Base-by-base conservation (phyloP, 305 asterid species). In the Fraxinus ornus region DNA sequence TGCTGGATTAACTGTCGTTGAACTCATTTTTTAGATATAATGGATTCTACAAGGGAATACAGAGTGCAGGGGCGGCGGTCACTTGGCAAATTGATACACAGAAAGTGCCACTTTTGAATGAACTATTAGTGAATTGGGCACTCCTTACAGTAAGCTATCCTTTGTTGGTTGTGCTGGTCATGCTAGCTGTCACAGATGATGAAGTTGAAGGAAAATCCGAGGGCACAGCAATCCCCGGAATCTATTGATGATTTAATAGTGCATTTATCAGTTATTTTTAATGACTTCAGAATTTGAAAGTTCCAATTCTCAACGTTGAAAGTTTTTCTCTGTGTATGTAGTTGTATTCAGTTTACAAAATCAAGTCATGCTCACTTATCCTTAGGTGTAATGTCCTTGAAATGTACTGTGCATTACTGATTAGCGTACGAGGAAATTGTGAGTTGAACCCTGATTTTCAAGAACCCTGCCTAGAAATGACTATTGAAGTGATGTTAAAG, bases 31-130 rank as follows among this genome's bases (percentile, higher is more conserved):
- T 41, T 87, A 95, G 98, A 90, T 95, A 89, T 60, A 66, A 83
- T 17, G 99, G 99, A 28, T 93, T 95, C 86, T 95, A 91, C 88
- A 95, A 93, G 88, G 99, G 98, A 44, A 93, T 94, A 88, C 98
- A 94, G 89, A 95, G 99, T 77, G 98, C 98, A 6, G 99, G 99
- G 28, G 99, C 92, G 5, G 97, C 98, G 1, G 88, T 94, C 8
- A 95, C 99, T 12, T 95, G 99, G 99, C 98, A 95, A 86, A 87
- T 95, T 3, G 98, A 95, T 87, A 81, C 95, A 3, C 92, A 86
- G 5, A 86, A 90, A 0, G 94, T 93, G 77, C 86, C 95, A 0
- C 87, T 91, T 74, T 52, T 92, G 76, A 87, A 80, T 80, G 95
- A 95, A 84, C 86, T 95, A 62, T 86, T 92, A n/a, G 84, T 87